phyloP scores from a whole-genome alignment of 805 yeast species.

The Yamadazyma kitorensis region DNA sequence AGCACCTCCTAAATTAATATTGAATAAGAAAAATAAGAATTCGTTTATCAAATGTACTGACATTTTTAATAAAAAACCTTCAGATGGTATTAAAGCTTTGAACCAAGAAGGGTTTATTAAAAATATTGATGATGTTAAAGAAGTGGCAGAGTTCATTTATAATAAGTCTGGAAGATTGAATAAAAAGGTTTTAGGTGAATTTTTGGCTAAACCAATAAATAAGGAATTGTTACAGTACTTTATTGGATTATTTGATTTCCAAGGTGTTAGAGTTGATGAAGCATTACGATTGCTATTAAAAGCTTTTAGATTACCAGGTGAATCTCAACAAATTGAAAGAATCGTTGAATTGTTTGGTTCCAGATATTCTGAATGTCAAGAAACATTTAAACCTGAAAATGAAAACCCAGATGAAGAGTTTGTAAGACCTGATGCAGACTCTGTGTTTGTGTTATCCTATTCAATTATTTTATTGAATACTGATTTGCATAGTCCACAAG shows the following conservation, averaged over 20 bases:
- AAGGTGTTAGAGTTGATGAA: constrained; percentile 83
- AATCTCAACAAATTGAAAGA: constrained; percentile 94
- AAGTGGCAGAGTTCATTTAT: constrained; percentile 73
- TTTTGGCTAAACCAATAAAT: constrained; percentile 73
- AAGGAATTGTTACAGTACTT: constrained; percentile 58
- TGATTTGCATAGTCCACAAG: constrained; percentile 88
- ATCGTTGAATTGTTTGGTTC: constrained; percentile 84
- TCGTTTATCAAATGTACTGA: constrained; percentile 75
- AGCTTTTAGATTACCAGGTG: constrained; percentile 92
- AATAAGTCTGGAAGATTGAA: constrained; percentile 79
- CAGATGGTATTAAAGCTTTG: constrained; percentile 65
- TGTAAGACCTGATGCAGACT: constrained; percentile 76
- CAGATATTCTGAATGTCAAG: constrained; percentile 68
- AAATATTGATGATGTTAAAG: constrained; percentile 45
- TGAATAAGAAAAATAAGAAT: constrained; percentile 57
- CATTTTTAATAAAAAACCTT: constrained; percentile 74
- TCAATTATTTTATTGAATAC: constrained; percentile 94
- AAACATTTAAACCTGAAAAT: constrained; percentile 11
- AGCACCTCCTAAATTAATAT: constrained; percentile 30
- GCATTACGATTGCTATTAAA: constrained; percentile 80
- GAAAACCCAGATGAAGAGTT: constrained; percentile 30
- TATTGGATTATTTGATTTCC: constrained; percentile 70
- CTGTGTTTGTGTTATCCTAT: constrained; percentile 85
- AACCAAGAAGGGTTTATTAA: constrained; percentile 64
- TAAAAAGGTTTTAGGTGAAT: constrained; percentile 85